Percentiles rank a stretch among this genome's conserved stretches.
These are phyloP conservation scores for Pleurotus tuoliensis DNA, from an alignment of 768 basidiomycete species.

Conservation along the genomic window DNA sequence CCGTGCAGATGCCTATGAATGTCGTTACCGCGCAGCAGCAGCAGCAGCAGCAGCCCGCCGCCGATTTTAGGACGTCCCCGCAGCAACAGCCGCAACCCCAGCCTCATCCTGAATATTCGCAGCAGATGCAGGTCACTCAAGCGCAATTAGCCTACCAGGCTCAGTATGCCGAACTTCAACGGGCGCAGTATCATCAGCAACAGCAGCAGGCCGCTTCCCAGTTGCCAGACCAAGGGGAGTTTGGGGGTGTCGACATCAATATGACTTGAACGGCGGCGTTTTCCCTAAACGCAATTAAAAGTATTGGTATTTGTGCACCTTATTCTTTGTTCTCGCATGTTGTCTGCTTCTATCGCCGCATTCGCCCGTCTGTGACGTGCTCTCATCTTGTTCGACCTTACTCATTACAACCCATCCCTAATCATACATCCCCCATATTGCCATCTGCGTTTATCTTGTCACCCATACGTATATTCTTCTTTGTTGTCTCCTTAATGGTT, in stretches of 20 bases:
- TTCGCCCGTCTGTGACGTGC: constrained; percentile 1
- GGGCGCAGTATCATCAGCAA: constrained; percentile 18
- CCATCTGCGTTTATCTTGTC: neutral
- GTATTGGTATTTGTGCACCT: neutral
- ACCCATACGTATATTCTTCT: neutral
- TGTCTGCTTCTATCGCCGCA: constrained; percentile 4
- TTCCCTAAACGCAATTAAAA: neutral
- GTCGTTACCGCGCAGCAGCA: constrained; percentile 11
- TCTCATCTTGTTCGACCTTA: neutral
- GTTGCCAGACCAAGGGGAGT: neutral
- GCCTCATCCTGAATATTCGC: constrained; percentile 20
- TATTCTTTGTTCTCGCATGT: neutral
- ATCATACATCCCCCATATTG: neutral
- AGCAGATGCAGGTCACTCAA: constrained; percentile 24
- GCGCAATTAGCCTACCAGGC: constrained; percentile 21
- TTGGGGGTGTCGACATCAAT: constrained; percentile 8
- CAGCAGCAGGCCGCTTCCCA: constrained; percentile 7
- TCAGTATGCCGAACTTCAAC: constrained; percentile 18
- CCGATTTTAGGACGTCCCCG: neutral
- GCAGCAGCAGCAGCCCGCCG: constrained; percentile 3
- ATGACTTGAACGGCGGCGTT: neutral
- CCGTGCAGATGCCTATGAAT: constrained; percentile 30
- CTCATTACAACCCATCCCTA: neutral
- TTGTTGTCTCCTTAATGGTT: neutral
- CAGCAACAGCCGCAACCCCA: constrained; percentile 9